Percentiles rank a stretch among this genome's conserved stretches.
phyloP scores from a whole-genome alignment of 495 filamentous ascomycete species.

The Talaromyces trachyspermus region DNA sequence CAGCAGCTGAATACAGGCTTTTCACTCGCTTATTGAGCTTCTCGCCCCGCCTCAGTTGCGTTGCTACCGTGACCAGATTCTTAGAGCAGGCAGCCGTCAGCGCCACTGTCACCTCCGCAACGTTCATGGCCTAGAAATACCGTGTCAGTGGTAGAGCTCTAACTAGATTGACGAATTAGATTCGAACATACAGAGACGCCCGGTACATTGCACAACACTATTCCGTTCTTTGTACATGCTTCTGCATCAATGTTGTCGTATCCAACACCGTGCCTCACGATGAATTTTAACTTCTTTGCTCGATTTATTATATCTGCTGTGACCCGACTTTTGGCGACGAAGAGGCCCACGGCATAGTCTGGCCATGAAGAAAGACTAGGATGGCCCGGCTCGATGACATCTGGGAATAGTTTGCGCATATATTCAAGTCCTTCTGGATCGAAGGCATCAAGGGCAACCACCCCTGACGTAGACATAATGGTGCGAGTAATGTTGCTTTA shows the following conservation, averaged over 20 bases:
- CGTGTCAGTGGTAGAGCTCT: no score
- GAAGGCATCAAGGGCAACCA: not conserved
- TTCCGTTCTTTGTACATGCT: not conserved
- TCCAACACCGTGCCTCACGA: not conserved
- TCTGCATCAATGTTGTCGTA: constrained; percentile 2
- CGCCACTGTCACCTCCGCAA: not conserved
- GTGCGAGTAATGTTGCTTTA: no score
- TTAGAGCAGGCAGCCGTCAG: not conserved
- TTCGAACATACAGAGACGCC: not conserved
- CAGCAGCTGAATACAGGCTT: not conserved
- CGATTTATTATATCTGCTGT: not conserved
- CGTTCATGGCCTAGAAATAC: not conserved
- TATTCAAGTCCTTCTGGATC: not conserved
- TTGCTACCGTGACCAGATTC: not conserved
- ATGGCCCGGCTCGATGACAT: not conserved
- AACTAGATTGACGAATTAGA: no score
- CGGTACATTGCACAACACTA: not conserved
- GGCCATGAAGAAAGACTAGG: not conserved
- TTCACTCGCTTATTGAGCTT: not conserved
- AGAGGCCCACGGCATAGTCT: not conserved
- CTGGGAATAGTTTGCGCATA: not conserved
- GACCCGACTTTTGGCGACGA: not conserved
- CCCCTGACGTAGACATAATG: not conserved
- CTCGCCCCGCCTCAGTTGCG: not conserved
- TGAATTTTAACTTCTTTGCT: constrained; percentile 1